Evolutionary conservation across 1,139 yeast genomes (phyloP), one percentile per base, ranked within the genome.

Genomic region (Pichia sp.): DNA sequence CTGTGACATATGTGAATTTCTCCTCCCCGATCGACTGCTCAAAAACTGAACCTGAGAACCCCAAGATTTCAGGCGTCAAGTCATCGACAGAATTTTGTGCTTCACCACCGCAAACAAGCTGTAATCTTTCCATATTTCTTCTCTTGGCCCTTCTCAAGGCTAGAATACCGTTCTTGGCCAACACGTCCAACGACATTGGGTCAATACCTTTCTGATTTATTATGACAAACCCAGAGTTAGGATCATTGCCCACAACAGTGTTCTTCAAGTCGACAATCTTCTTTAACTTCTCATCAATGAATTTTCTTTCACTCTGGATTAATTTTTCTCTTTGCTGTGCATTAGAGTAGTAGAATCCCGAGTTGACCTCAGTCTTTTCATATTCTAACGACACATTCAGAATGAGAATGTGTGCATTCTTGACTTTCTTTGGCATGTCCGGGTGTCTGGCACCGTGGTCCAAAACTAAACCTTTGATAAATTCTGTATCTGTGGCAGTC

Each of bases 381-480:
- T 93, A 95, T 71, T 95, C 99, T 62, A 95, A 76, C 4, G 96
- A 87, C 44, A 95, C 99, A 68, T 95, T 95, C 63, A 95, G 77
- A 49, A 89, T 95, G 66, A 95, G 77, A 44, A 95, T 83, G 64
- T 81, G 76, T 1, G 97, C 96, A 69, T 93, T 88, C 60, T 81
- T 80, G 22, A 93, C 85, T 53, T 83, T 73, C 62, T 83, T 87
- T 54, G 99, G 99, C 99, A 95, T 95, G 70, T 93, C 99, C 42
- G 99, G 99, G 74, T 95, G 99, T 68, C 99, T 83, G 16, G 97
- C 97, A 57, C 99, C 99, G 68, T 95, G 99, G 68, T 95, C 99
- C 60, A 95, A 78, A 40, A 93, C 98, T 61, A 95, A 79, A 44
- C 99, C 99, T 62, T 80, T 83, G 59, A 95, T 76, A 58, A 95